Percentiles rank a stretch among this genome's conserved stretches.
Conservation (phyloP, 768 basidiomycete species). For the Rhizopogon vinicolor region DNA sequence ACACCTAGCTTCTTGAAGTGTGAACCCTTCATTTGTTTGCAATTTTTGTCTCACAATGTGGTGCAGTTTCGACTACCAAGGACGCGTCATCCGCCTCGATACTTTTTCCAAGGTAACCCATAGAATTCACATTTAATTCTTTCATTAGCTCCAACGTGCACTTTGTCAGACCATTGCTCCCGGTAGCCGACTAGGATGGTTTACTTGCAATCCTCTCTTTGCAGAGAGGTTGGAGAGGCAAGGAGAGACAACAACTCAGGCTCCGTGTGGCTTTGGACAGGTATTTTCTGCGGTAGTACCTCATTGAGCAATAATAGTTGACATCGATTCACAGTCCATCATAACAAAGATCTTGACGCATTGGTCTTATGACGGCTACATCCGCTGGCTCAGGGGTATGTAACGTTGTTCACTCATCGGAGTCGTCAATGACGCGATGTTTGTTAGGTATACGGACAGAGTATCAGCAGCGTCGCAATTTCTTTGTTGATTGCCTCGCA, state of each 20-base stretch:
- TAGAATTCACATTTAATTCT: background rate
- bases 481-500: conserved; percentile 57
- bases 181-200: conserved; percentile 75
- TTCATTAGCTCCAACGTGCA: background rate
- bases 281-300: conserved; percentile 25
- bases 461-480: conserved; percentile 57
- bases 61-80: conserved; percentile 64
- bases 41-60: background rate
- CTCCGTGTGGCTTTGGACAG: conserved; percentile 70
- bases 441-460: conserved; percentile 43
- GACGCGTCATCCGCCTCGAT: conserved; percentile 80
- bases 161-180: conserved; percentile 65
- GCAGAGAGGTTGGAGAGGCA: conserved; percentile 70
- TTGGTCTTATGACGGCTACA: conserved; percentile 70
- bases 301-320: background rate
- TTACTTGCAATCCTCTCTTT: conserved; percentile 72
- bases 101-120: conserved; percentile 64
- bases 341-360: conserved; percentile 55
- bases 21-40: background rate
- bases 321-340: conserved; percentile 34
- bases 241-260: conserved; percentile 64
- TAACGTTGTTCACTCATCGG: background rate
- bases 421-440: background rate
- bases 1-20: conserved; percentile 60
- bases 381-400: conserved; percentile 72